These are phyloP conservation scores for Sclerotinia sclerotiorum DNA, from an alignment of 2,329 filamentous ascomycete species.

Conservation along the genomic window DNA sequence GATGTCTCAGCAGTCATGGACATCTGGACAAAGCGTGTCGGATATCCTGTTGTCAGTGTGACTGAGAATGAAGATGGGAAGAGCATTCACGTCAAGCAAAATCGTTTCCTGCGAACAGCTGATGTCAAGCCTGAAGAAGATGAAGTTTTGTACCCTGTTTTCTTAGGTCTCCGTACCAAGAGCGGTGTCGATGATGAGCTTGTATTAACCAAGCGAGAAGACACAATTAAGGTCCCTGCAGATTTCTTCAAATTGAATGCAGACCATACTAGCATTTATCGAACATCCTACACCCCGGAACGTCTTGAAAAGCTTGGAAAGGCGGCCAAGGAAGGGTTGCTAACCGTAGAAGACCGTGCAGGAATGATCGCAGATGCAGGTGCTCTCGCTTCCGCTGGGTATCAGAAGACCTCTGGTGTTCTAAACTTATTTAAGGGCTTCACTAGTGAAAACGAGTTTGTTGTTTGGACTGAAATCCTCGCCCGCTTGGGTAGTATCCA, in stretches of 20 bases:
- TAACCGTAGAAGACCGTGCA: conserved; percentile 86
- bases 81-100: conserved; percentile 86
- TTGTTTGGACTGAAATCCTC: conserved; percentile 93
- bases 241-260: conserved; percentile 98
- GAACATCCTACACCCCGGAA: conserved; percentile 82
- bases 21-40: conserved; percentile 96
- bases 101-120: conserved; percentile 87
- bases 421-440: conserved; percentile 84
- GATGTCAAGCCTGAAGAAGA: conserved; percentile 95
- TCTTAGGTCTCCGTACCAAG: conserved; percentile 81
- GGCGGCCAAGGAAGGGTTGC: conserved; percentile 75
- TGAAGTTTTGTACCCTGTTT: conserved; percentile 81
- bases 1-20: conserved; percentile 88
- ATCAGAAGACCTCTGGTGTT: conserved; percentile 89
- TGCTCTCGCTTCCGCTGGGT: conserved; percentile 83
- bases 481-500: conserved; percentile 76
- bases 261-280: conserved; percentile 89
- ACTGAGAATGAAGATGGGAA: conserved; percentile 69
- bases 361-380: conserved; percentile 95
- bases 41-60: conserved; percentile 87
- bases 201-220: conserved; percentile 69
- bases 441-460: conserved; percentile 80
- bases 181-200: conserved; percentile 77
- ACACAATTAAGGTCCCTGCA: conserved; percentile 72
- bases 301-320: conserved; percentile 84